Evolutionary conservation across 805 yeast genomes (phyloP).

Genomic region (Kodamaea hsintzibuensis): DNA sequence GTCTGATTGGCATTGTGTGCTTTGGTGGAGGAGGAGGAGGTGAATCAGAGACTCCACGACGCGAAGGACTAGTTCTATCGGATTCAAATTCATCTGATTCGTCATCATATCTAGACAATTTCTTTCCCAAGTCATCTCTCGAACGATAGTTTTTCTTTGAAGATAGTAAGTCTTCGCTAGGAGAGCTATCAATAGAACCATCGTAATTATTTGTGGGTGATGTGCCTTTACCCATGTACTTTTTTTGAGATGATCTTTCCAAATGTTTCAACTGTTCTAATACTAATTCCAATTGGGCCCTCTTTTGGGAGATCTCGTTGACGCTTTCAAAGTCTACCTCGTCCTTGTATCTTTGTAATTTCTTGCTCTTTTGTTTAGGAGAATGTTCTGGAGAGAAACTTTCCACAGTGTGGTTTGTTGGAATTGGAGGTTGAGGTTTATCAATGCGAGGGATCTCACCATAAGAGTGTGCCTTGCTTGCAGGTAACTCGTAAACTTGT

Average conservation of each 20-base stretch:
- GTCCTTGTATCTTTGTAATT: constrained; percentile 9
- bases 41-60: constrained; percentile 8
- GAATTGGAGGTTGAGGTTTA: constrained; percentile 5
- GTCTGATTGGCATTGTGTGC: constrained; percentile 18
- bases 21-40: constrained; percentile 36
- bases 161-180: constrained; percentile 37
- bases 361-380: constrained; percentile 9
- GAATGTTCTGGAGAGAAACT: constrained; percentile 27
- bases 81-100: constrained; percentile 20
- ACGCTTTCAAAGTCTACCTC: constrained; percentile 15
- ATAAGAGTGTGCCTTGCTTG: constrained; percentile 18
- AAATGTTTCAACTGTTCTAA: constrained; percentile 33
- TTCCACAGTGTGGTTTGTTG: constrained; percentile 25
- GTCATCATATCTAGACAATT: constrained; percentile 26
- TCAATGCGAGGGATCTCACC: constrained; percentile 16
- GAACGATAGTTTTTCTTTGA: constrained; percentile 32
- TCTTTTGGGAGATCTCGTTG: constrained; percentile 34
- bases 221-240: not conserved
- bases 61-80: not conserved
- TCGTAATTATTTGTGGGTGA: constrained; percentile 9
- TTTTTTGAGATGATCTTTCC: constrained; percentile 20
- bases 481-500: constrained; percentile 9
- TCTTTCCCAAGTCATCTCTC: constrained; percentile 36
- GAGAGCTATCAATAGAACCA: constrained; percentile 28
- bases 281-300: constrained; percentile 42